phyloP scores from a whole-genome alignment of 441 rosid genomes.

The Biscutella laevigata region DNA sequence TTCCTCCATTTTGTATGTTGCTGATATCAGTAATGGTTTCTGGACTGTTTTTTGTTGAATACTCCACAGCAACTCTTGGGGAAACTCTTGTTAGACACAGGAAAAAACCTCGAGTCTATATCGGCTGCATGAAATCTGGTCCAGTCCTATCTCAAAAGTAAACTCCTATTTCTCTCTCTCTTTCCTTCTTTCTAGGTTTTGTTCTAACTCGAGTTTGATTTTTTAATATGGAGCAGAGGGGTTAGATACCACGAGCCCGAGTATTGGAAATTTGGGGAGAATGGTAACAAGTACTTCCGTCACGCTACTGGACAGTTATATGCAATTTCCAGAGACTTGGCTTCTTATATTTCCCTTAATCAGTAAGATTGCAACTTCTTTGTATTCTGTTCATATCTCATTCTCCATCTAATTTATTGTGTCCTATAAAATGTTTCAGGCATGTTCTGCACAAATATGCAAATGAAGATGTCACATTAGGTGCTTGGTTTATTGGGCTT shows the following conservation, averaged over 20 bases:
- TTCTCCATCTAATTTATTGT: background rate
- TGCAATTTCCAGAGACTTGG: conserved; percentile 87
- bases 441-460: conserved; percentile 91
- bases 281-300: conserved; percentile 89
- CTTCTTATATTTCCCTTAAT: conserved; percentile 71
- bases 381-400: background rate
- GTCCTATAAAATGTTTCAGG: conserved; percentile 33
- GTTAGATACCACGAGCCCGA: conserved; percentile 91
- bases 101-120: conserved; percentile 46
- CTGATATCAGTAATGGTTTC: background rate
- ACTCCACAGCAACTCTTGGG: conserved; percentile 72
- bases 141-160: conserved; percentile 62
- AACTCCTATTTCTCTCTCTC: conserved; percentile 10
- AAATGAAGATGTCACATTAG: conserved; percentile 91
- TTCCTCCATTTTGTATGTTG: background rate
- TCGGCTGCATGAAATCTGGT: conserved; percentile 80
- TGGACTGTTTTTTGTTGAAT: conserved; percentile 1
- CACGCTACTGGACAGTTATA: conserved; percentile 93
- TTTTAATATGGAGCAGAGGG: conserved; percentile 44
- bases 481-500: conserved; percentile 95
- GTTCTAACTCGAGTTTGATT: background rate
- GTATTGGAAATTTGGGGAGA: conserved; percentile 90
- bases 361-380: conserved; percentile 43
- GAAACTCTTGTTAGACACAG: conserved; percentile 70
- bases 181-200: background rate